These are phyloP conservation scores for Debaryomyces maramus DNA, from an alignment of 805 yeast species.

Conservation along the genomic window DNA sequence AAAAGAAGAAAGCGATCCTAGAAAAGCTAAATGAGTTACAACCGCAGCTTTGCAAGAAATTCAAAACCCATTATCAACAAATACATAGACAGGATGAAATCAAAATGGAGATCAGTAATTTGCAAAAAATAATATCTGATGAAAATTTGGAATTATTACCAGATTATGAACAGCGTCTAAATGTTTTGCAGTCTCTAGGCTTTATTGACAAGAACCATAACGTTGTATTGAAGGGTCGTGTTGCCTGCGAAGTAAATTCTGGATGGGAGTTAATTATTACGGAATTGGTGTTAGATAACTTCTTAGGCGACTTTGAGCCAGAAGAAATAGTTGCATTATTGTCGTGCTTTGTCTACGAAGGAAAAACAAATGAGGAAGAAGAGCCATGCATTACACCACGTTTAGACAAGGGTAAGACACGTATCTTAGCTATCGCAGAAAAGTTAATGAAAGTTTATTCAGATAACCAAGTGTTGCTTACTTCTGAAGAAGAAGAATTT, in stretches of 20 bases:
- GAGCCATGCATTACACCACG: slow-evolving; percentile 72
- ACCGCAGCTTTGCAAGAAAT: slow-evolving; percentile 40
- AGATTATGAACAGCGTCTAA: slow-evolving; percentile 86
- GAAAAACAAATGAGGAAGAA: slow-evolving; percentile 64
- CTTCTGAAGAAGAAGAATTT: slow-evolving; percentile 84
- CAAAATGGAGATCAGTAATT: slow-evolving; percentile 49
- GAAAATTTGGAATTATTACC: slow-evolving; percentile 89
- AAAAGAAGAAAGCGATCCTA: slow-evolving; percentile 36
- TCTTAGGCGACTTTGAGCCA: slow-evolving; percentile 88
- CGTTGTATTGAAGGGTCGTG: slow-evolving; percentile 85
- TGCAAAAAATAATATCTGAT: slow-evolving; percentile 70
- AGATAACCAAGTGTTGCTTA: slow-evolving; percentile 68
- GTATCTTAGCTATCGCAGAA: slow-evolving; percentile 70
- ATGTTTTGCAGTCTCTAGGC: slow-evolving; percentile 73
- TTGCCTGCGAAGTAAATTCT: slow-evolving; percentile 86
- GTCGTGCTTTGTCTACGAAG: slow-evolving; percentile 92
- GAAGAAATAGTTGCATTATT: slow-evolving; percentile 95
- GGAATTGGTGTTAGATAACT: slow-evolving; percentile 86
- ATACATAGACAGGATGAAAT: slow-evolving; percentile 48
- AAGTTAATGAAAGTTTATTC: slow-evolving; percentile 61
- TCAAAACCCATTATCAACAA: slow-evolving; percentile 45
- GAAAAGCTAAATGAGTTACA: slow-evolving; percentile 25
- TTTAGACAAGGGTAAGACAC: slow-evolving; percentile 64
- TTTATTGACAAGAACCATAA: slow-evolving; percentile 77
- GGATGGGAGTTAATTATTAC: slow-evolving; percentile 92